Percentiles rank a stretch among this genome's conserved stretches.
phyloP scores from a whole-genome alignment of 2,329 filamentous ascomycete genomes.

The Trichoderma koningii region DNA sequence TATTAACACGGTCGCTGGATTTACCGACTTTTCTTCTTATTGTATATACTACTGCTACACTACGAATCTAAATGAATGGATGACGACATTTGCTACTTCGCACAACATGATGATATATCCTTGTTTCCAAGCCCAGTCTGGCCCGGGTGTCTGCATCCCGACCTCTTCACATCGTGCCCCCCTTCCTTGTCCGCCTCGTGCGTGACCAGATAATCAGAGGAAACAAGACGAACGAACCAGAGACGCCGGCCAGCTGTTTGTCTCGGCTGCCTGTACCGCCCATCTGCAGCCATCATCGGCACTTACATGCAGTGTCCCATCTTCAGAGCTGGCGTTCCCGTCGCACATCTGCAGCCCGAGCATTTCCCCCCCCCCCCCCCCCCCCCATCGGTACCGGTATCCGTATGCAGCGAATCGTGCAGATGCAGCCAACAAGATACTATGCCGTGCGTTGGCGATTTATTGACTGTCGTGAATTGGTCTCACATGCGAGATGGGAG shows the following conservation, averaged over 20 bases:
- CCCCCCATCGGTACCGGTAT: too few relatives aligned
- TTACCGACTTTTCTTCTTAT: neutral
- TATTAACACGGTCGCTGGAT: constrained; percentile 9
- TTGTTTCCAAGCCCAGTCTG: neutral
- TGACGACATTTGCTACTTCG: neutral
- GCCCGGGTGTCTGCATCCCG: neutral
- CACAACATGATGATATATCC: neutral
- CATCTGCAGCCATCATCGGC: neutral
- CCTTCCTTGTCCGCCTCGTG: neutral
- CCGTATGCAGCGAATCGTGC: neutral
- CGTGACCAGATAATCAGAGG: too few relatives aligned
- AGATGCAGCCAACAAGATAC: too few relatives aligned
- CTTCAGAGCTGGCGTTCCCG: neutral
- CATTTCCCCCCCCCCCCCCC: too few relatives aligned
- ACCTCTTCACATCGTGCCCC: neutral
- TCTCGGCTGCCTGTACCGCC: neutral
- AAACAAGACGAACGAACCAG: neutral
- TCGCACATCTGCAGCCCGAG: neutral
- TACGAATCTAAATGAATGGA: neutral
- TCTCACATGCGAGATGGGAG: neutral
- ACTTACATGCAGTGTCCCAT: too few relatives aligned
- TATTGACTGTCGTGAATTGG: neutral
- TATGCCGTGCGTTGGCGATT: neutral
- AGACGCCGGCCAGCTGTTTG: neutral
- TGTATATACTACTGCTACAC: constrained; percentile 5